A percentile compares a stretch with the other conserved stretches of the same genome.
These are phyloP conservation scores for Rubia peregrina DNA, from an alignment of 305 asterid species.

Conservation along the genomic window DNA sequence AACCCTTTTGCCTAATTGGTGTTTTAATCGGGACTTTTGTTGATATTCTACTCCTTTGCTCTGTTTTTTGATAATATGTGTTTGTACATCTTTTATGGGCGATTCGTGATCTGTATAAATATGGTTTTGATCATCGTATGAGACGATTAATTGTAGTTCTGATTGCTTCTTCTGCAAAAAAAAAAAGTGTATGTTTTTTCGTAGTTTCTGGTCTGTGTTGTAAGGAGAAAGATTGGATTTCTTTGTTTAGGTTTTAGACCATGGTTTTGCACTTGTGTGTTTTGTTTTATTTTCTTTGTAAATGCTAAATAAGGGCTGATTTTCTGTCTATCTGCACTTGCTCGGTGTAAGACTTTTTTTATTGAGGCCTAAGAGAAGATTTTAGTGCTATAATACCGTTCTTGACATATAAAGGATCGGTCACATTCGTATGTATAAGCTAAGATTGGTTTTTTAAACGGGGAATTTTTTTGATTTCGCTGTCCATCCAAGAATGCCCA, in stretches of 20 bases:
- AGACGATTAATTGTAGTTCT: neutral
- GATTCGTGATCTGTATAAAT: neutral
- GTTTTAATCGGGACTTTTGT: neutral
- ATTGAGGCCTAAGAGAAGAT: no score
- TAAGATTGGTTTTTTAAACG: neutral
- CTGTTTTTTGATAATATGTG: neutral
- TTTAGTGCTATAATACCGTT: no score
- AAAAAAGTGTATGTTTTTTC: neutral
- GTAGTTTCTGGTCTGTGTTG: neutral
- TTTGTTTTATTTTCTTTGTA: neutral
- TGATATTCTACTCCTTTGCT: neutral
- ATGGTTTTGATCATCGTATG: neutral
- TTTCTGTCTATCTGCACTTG: no score
- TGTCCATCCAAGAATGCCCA: neutral
- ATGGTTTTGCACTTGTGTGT: neutral
- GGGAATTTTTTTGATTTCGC: neutral
- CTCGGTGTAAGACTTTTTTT: no score
- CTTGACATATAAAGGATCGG: neutral
- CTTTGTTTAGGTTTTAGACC: no score
- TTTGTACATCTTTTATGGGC: neutral
- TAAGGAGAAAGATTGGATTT: neutral
- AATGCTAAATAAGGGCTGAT: no score
- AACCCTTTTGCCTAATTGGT: neutral
- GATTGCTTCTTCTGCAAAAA: neutral
- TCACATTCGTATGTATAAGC: neutral